Conservation (phyloP, 2,329 filamentous ascomycete genomes). For the Byssoonygena ceratinophila region DNA sequence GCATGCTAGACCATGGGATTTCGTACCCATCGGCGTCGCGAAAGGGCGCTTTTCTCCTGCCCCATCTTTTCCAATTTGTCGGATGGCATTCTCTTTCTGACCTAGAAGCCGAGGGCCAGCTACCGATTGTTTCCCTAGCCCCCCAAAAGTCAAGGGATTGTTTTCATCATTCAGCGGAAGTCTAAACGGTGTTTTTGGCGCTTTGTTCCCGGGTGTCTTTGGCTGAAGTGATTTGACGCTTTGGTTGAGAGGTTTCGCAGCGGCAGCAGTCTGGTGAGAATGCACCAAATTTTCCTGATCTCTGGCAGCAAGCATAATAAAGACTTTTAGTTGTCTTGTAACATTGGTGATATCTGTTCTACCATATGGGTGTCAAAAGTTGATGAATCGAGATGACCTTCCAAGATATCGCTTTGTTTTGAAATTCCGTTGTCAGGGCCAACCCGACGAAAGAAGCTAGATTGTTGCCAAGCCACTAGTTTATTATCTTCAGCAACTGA, state of each 20-base stretch:
- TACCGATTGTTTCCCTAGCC: conserved; percentile 35
- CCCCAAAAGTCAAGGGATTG: conserved; percentile 47
- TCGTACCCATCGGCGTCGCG: conserved; percentile 65
- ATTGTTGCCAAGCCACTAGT: too few relatives aligned
- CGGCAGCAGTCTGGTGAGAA: conserved; percentile 58
- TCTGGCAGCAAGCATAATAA: conserved; percentile 61
- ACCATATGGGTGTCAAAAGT: not conserved
- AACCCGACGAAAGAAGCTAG: too few relatives aligned
- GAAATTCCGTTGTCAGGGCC: too few relatives aligned
- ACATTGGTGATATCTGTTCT: not conserved
- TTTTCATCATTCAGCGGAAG: conserved; percentile 78
- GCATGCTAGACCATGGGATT: too few relatives aligned
- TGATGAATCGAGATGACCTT: too few relatives aligned
- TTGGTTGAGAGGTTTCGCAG: conserved; percentile 62
- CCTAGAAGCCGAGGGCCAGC: conserved; percentile 32
- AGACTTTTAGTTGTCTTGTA: not conserved
- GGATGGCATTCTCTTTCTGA: conserved; percentile 45
- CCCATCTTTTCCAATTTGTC: conserved; percentile 42
- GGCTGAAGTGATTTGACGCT: conserved; percentile 50
- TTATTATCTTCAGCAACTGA: too few relatives aligned
- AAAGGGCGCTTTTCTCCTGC: conserved; percentile 53
- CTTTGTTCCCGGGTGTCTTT: conserved; percentile 68
- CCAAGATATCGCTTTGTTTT: too few relatives aligned
- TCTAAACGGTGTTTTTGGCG: conserved; percentile 73
- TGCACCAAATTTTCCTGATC: conserved; percentile 85